phyloP scores from a whole-genome alignment of 257 asterid genomes.

The Solanum sejunctum region DNA sequence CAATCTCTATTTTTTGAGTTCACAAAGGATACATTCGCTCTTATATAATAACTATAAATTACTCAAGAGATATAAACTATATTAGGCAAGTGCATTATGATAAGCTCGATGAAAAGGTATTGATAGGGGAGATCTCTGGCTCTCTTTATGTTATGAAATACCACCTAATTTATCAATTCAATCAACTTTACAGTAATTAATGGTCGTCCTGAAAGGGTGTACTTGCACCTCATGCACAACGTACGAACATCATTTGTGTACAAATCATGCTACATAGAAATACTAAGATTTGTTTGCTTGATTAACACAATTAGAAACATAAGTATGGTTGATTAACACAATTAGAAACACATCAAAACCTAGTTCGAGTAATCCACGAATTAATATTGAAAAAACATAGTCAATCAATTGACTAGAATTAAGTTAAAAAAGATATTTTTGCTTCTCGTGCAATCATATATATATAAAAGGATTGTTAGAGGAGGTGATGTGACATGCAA shows the following conservation, averaged over 20 bases:
- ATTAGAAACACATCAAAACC: neutral
- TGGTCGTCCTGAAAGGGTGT: neutral
- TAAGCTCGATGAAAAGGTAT: neutral
- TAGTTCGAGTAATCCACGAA: neutral
- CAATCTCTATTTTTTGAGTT: neutral
- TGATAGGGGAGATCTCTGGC: too few relatives aligned
- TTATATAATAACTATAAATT: neutral
- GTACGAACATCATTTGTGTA: too few relatives aligned
- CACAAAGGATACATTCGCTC: too few relatives aligned
- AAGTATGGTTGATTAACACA: neutral
- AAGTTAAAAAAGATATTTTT: neutral
- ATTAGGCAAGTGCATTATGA: neutral
- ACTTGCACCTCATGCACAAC: too few relatives aligned
- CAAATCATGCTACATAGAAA: neutral
- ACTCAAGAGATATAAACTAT: too few relatives aligned
- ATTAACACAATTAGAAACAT: neutral
- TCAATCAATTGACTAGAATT: too few relatives aligned
- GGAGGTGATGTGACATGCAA: too few relatives aligned
- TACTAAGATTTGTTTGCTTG: neutral
- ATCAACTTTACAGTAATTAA: neutral
- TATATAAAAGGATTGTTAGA: too few relatives aligned
- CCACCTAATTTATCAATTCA: neutral
- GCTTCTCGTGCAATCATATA: neutral
- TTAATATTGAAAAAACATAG: neutral
- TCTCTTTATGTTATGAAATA: too few relatives aligned